Conservation (phyloP, 78 protist genomes). For the Carpediemonas membranifera region DNA sequence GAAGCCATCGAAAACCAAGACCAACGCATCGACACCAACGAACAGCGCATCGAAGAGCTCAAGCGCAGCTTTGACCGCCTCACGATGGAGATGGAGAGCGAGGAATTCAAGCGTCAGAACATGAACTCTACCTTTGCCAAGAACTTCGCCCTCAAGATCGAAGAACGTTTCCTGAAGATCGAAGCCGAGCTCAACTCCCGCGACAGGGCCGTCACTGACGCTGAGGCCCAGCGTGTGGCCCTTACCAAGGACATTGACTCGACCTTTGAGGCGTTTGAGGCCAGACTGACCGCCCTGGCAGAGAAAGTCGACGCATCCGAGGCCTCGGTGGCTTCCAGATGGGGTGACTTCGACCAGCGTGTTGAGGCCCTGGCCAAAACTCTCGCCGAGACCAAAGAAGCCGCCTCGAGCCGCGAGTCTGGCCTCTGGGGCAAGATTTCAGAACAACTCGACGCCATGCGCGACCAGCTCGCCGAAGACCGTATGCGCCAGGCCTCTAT, state of each 20-base stretch:
- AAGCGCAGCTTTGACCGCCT: no score
- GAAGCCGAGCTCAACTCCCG: slow-evolving; percentile 2
- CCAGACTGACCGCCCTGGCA: background rate
- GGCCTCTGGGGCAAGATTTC: background rate
- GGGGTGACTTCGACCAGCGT: background rate
- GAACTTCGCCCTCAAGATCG: slow-evolving; percentile 9
- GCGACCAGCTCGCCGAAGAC: background rate
- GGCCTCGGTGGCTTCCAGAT: background rate
- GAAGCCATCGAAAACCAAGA: no score
- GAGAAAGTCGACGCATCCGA: background rate
- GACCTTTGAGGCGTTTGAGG: no score
- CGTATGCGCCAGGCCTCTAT: background rate
- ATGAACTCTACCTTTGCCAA: slow-evolving; percentile 11
- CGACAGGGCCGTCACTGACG: slow-evolving; percentile 1
- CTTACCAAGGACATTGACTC: slow-evolving; percentile 2
- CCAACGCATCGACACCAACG: no score
- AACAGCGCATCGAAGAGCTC: no score
- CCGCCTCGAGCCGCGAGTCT: background rate
- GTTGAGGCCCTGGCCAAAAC: background rate
- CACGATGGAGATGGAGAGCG: background rate
- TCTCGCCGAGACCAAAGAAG: no score
- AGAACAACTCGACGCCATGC: no score
- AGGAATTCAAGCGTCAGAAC: background rate
- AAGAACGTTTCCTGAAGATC: background rate
- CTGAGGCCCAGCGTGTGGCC: background rate